Base-by-base conservation (phyloP, 768 basidiomycete species). In the Leccinum arenicola region DNA sequence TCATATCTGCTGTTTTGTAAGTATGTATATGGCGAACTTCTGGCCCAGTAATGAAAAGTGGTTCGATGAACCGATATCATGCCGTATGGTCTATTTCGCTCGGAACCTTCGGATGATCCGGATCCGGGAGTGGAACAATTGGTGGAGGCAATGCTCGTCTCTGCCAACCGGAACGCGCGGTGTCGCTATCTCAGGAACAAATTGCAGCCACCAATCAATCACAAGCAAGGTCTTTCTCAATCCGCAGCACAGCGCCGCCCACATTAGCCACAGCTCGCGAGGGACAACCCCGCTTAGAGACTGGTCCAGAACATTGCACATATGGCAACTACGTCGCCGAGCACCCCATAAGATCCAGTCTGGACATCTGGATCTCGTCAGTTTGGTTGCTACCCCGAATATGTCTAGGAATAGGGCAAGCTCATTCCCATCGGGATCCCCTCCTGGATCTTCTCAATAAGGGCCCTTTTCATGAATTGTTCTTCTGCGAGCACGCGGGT, bases 401-500 rank as follows among this genome's bases (percentile, higher is more conserved):
- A 64, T 75, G 74, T 78, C 72, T 76, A 75, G 68, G 75, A 52
- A 62, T 72, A 75, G 61, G 73, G 67, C 54, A 72, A 64, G 64
- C 71, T 74, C 69, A 70, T 75, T 66, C 80, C 79, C 75, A 82
- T 77, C 50, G 86, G 80, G 33, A 89, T 72, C 27, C 82, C 82
- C 53, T 71, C 69, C 66, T 83, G 82, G 67, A 98, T 97, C 81
- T 94, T 94, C 74, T 97, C 93, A 50, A 94, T 88, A 64, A 97
- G 80, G 48, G 94, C 95, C 62, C 95, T 86, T 77, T 96, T 95
- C 88, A 93, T 91, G 72, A 97, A 98, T 73, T 98, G 96, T 72
- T 98, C 95, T 75, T 95, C 88, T 29, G 94, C 94, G 54, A 98
- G 81, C 54, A 88, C 82, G 59, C 96, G 88, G 15, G 89, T 91